Conservation (phyloP, 148 eudicot genomes). For the Fagopyrum esculentum region DNA sequence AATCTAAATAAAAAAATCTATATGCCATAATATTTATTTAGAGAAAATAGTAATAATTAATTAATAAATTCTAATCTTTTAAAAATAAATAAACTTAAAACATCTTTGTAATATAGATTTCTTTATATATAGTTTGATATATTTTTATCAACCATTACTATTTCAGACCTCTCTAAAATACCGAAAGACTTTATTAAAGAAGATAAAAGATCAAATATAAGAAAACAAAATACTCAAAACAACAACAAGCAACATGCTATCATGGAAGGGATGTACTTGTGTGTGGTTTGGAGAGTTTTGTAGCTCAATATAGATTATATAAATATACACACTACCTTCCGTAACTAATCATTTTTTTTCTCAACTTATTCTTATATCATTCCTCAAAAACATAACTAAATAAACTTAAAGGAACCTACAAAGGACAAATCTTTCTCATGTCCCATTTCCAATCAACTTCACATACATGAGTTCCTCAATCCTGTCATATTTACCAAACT, state of each 20-base stretch:
- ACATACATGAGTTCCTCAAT: neutral
- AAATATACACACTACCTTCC: neutral
- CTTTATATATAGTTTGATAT: no score
- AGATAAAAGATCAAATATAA: neutral
- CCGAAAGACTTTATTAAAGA: neutral
- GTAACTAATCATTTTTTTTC: neutral
- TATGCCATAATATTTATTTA: no score
- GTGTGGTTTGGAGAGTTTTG: neutral
- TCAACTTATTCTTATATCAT: neutral
- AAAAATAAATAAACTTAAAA: no score
- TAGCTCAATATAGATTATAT: neutral
- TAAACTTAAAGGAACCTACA: neutral
- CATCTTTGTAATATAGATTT: no score
- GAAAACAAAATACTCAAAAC: neutral
- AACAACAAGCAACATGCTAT: neutral
- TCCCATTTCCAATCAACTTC: constrained; percentile 3
- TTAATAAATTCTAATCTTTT: no score
- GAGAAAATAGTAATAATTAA: no score
- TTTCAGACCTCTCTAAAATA: neutral
- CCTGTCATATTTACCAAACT: neutral
- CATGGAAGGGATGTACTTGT: neutral
- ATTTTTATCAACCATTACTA: neutral
- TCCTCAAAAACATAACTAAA: neutral
- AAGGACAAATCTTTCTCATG: constrained; percentile 9
- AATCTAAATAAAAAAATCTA: no score